A percentile compares a stretch with the other conserved stretches of the same genome.
Evolutionary conservation across 2,329 filamentous ascomycete genomes (phyloP).

Genomic region (Alternaria conjuncta): DNA sequence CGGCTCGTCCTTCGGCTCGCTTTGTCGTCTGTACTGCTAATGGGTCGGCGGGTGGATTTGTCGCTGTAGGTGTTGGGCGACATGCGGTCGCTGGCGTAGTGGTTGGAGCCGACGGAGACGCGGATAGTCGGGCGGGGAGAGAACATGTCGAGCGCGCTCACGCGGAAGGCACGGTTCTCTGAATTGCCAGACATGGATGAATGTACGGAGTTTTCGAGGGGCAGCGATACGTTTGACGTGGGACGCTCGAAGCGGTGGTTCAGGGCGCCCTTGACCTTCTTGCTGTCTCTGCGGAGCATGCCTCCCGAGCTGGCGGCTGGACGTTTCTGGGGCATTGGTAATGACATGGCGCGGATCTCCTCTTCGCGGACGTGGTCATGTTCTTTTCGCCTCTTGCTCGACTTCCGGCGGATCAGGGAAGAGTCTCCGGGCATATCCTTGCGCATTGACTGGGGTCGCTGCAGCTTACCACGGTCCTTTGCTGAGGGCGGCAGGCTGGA

Average conservation of each 20-base stretch:
- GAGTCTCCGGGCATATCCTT: constrained; percentile 67
- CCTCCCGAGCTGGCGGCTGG: constrained; percentile 66
- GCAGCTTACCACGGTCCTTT: constrained; percentile 53
- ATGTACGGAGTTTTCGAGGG: constrained; percentile 74
- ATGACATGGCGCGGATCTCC: constrained; percentile 85
- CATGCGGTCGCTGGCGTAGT: constrained; percentile 49
- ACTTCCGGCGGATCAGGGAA: constrained; percentile 68
- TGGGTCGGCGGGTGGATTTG: constrained; percentile 58
- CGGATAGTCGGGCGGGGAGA: constrained; percentile 84
- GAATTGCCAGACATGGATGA: constrained; percentile 78
- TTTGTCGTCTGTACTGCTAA: constrained; percentile 56
- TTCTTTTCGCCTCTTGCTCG: constrained; percentile 68
- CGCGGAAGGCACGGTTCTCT: constrained; percentile 77
- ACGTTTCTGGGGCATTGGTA: constrained; percentile 68
- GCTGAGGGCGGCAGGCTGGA: constrained; percentile 42
- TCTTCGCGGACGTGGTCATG: constrained; percentile 81
- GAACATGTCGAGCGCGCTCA: constrained; percentile 81
- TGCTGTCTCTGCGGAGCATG: constrained; percentile 69
- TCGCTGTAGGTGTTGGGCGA: constrained; percentile 53
- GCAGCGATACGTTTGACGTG: constrained; percentile 76
- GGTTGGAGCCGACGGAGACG: constrained; percentile 70
- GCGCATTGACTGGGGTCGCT: constrained; percentile 57
- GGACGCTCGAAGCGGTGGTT: constrained; percentile 66
- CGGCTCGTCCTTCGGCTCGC: constrained; percentile 63
- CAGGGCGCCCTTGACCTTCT: constrained; percentile 65